phyloP scores from a whole-genome alignment of 2,329 filamentous ascomycete genomes.

The Microdochium nivale region DNA sequence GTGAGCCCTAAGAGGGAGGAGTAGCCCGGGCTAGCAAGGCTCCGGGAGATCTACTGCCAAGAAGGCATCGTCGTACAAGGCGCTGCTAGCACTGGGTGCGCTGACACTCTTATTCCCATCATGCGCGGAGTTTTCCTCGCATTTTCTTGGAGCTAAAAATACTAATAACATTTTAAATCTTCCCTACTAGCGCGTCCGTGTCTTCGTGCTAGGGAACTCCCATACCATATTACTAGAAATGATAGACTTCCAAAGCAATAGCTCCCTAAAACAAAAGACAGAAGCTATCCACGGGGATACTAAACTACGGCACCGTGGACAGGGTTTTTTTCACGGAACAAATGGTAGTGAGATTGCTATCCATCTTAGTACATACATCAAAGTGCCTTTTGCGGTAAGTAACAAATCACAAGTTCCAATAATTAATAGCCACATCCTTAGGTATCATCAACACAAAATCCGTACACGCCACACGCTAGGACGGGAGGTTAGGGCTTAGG shows the following conservation, averaged over 20 bases:
- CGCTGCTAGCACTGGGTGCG: neutral
- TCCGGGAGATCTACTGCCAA: neutral
- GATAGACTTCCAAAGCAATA: no score
- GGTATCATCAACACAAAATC: neutral
- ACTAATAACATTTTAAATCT: no score
- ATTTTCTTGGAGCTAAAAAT: no score
- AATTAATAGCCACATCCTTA: neutral
- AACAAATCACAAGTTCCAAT: neutral
- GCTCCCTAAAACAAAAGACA: no score
- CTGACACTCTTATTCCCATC: neutral
- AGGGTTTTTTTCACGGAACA: no score
- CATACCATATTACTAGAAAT: no score
- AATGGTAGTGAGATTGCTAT: no score
- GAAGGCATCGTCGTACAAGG: neutral
- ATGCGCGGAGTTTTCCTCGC: neutral
- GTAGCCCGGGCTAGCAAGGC: neutral
- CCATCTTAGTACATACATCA: no score
- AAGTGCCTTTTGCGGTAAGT: neutral
- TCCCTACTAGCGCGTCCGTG: no score
- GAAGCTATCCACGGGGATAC: no score
- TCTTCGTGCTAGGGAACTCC: no score
- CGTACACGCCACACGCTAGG: neutral
- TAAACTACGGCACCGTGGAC: no score
- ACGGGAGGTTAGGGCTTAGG: neutral
- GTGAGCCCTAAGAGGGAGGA: neutral